phyloP scores from a whole-genome alignment of 1,284 basidiomycete species.

The Sphaerobolus stellatus region DNA sequence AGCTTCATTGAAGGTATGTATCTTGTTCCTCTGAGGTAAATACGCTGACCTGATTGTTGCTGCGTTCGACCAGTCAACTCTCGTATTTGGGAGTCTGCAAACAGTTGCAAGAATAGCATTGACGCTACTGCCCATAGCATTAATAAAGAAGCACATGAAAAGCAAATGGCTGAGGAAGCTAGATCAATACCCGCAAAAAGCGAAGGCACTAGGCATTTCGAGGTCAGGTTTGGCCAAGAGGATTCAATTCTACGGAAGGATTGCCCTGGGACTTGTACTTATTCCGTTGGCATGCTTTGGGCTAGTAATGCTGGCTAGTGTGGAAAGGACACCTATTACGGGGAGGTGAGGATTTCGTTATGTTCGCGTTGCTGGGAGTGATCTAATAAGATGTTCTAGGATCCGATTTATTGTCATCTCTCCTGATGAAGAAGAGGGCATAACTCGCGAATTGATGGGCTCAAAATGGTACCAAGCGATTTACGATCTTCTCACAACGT shows the following conservation, averaged over 20 bases:
- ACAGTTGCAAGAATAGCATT: slow-evolving; percentile 67
- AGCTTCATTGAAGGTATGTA: slow-evolving; percentile 49
- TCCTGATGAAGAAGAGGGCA: slow-evolving; percentile 86
- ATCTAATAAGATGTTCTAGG: slow-evolving; percentile 35
- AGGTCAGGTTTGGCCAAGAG: slow-evolving; percentile 41
- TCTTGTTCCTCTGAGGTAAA: slow-evolving; percentile 1
- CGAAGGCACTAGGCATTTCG: slow-evolving; percentile 52
- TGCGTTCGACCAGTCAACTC: slow-evolving; percentile 52
- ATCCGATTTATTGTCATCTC: slow-evolving; percentile 86
- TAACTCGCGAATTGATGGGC: slow-evolving; percentile 74
- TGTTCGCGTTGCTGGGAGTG: slow-evolving; percentile 2
- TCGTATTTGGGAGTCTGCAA: slow-evolving; percentile 59
- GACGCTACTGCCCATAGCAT: slow-evolving; percentile 66
- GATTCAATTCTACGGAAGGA: slow-evolving; percentile 47
- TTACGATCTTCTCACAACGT: slow-evolving; percentile 67
- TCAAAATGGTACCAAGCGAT: slow-evolving; percentile 84
- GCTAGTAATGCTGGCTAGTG: slow-evolving; percentile 71
- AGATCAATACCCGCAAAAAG: slow-evolving; percentile 49
- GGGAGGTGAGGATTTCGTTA: slow-evolving; percentile 57
- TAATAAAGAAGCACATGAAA: slow-evolving; percentile 55
- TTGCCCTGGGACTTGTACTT: slow-evolving; percentile 61
- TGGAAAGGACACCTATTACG: slow-evolving; percentile 82
- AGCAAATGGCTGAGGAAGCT: slow-evolving; percentile 51
- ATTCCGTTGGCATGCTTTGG: slow-evolving; percentile 71
- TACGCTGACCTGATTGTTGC: not conserved